These are phyloP conservation scores for Rubia peregrina DNA, from an alignment of 305 asterid genomes.

Conservation along the genomic window DNA sequence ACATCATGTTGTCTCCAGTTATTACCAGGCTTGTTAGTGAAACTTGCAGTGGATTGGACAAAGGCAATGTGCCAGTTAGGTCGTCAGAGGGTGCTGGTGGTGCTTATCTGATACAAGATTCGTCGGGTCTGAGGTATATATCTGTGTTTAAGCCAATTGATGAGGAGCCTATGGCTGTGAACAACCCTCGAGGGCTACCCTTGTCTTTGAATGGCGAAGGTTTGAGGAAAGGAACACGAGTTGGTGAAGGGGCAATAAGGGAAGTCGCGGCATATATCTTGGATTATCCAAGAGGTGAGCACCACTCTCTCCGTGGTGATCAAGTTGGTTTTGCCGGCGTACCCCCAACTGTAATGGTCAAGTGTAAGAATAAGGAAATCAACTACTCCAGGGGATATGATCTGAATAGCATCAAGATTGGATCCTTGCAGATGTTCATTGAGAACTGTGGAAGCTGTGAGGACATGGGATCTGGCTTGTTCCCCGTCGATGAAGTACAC, in stretches of 20 bases:
- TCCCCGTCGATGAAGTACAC: constrained; percentile 37
- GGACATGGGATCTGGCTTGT: constrained; percentile 36
- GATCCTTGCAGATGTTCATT: constrained; percentile 41
- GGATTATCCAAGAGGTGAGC: constrained; percentile 57
- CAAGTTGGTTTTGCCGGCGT: constrained; percentile 75
- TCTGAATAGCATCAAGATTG: constrained; percentile 24
- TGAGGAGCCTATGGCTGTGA: constrained; percentile 82
- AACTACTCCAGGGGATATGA: constrained; percentile 34
- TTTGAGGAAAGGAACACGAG: constrained; percentile 72
- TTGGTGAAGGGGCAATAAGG: constrained; percentile 76
- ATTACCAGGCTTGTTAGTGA: constrained; percentile 36
- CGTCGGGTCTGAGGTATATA: constrained; percentile 39
- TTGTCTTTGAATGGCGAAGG: constrained; percentile 63
- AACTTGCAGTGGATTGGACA: constrained; percentile 50
- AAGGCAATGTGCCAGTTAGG: constrained; percentile 49
- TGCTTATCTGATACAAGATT: constrained; percentile 67
- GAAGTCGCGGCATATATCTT: constrained; percentile 79
- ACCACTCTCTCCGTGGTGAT: constrained; percentile 26
- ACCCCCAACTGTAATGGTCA: constrained; percentile 63
- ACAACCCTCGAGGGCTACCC: constrained; percentile 67
- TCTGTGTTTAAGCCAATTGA: constrained; percentile 73
- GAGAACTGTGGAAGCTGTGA: constrained; percentile 40
- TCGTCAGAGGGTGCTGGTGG: constrained; percentile 83
- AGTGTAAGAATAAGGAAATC: constrained; percentile 45
- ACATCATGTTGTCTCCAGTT: constrained; percentile 36